phyloP scores from a whole-genome alignment of 441 rosid genomes.

The Kokia cookei region DNA sequence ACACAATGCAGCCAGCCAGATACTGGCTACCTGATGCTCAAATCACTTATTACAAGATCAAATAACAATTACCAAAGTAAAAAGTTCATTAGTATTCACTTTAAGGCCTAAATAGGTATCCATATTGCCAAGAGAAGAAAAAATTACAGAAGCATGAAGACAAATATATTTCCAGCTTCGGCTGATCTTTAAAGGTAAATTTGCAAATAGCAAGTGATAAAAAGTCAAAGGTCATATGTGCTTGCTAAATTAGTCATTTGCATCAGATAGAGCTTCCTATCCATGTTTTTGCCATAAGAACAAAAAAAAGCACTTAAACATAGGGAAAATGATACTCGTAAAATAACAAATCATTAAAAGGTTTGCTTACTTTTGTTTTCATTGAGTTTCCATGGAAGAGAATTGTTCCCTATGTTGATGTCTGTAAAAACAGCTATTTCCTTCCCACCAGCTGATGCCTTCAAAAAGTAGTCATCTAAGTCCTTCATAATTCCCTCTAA shows the following conservation, averaged over 20 bases:
- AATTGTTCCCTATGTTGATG: conserved; percentile 41
- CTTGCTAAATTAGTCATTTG: background rate
- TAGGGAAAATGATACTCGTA: background rate
- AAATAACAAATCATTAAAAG: background rate
- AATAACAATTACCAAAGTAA: background rate
- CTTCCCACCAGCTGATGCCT: conserved; percentile 69
- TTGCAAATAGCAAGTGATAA: background rate
- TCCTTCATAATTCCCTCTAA: conserved; percentile 67
- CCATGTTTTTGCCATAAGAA: background rate
- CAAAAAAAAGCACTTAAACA: background rate
- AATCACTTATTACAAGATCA: background rate
- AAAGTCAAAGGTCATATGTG: background rate
- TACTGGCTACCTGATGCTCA: background rate
- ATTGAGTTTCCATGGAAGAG: conserved; percentile 39
- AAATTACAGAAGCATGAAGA: background rate
- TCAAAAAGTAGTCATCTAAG: conserved; percentile 85
- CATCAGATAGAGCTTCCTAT: background rate
- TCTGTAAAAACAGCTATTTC: conserved; percentile 78
- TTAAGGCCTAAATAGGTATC: background rate
- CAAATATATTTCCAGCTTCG: background rate
- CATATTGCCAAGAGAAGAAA: background rate
- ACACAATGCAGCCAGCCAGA: background rate
- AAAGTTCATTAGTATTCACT: background rate
- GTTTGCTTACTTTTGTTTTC: conserved; percentile 57
- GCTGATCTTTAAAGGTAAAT: background rate